Base-by-base conservation (phyloP, 768 basidiomycete genomes). In the Sporobolomyces roseus region DNA sequence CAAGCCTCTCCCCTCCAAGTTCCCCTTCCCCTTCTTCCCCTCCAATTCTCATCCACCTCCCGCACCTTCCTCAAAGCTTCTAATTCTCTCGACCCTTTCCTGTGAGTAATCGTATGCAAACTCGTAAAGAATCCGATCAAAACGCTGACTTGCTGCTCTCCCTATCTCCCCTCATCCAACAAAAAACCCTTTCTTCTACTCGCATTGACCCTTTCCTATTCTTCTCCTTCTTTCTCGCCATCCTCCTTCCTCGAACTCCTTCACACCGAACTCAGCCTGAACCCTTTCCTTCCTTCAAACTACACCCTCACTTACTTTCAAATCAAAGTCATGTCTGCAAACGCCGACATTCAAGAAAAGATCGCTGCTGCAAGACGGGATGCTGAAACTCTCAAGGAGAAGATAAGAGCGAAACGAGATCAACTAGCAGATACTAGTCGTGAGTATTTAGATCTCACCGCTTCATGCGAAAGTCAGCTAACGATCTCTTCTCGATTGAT, bases 301-400 rank as follows among this genome's bases (percentile, higher is more conserved):
- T 46, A 14, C 45, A 7, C 21, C 23, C 45, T 50, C 7, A 12
- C 49, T 50, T 21, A 25, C 7, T 27, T 25, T 27, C 49, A 27
- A 10, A 12, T 27, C 25, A 7, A 5, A 46, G 45, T 50, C 49
- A 74, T 74, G 73, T 69, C 72, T 45, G 45, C 70, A 27, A 43
- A 54, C 10, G 54, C 73, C 49, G 74, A 76, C 33, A 72, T 76
- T 27, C 75, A 75, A 51, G 74, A 75, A 46, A 75, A 74, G 76
- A 98, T 99, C 79, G 91, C 94, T 50, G 91, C 93, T 61, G 94
- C 96, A 66, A 87, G 94, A 75, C 85, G 96, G 78, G 96, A 98
- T 81, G 93, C 93, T 51, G 94, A 98, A 81, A 88, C 86, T 77
- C 80, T 99, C 81, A 99, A 96, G 82, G 96, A 99, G 84, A 94